Conservation (phyloP, 2,329 filamentous ascomycete genomes). For the Diplodia scrobiculata region DNA sequence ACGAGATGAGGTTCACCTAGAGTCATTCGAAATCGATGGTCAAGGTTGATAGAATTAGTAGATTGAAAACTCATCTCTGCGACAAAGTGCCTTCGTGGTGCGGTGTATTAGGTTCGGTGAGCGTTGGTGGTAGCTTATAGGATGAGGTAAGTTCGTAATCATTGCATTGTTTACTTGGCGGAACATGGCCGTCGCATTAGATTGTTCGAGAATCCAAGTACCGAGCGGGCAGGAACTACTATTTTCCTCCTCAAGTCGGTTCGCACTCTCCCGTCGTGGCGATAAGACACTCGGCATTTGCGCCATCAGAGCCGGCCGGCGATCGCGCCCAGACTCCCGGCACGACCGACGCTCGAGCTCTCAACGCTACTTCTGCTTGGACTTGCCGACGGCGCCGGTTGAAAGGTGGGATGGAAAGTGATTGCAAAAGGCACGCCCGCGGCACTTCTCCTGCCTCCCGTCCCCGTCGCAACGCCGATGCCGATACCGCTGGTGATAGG, state of each 20-base stretch:
- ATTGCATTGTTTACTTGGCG: neutral
- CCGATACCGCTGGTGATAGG: slow-evolving; percentile 23
- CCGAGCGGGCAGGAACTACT: slow-evolving; percentile 3
- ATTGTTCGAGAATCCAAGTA: neutral
- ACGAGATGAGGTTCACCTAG: too few relatives aligned
- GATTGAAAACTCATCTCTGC: too few relatives aligned
- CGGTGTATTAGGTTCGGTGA: too few relatives aligned
- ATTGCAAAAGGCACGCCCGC: neutral
- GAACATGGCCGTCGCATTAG: neutral
- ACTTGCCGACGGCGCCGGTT: slow-evolving; percentile 2
- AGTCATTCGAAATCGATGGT: too few relatives aligned
- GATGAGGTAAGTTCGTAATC: neutral
- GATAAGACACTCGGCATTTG: slow-evolving; percentile 9
- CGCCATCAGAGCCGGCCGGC: slow-evolving; percentile 20
- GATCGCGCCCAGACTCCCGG: neutral
- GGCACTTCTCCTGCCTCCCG: neutral
- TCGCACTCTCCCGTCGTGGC: neutral
- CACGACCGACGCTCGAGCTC: neutral
- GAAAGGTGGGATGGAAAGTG: slow-evolving; percentile 14
- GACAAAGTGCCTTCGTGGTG: too few relatives aligned
- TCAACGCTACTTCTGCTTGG: neutral
- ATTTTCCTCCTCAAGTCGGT: neutral
- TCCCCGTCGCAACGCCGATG: neutral
- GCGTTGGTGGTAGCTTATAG: too few relatives aligned
- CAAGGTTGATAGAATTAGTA: too few relatives aligned